A percentile compares a stretch with the other conserved stretches of the same genome.
These are phyloP conservation scores for Huntiella abstrusa DNA, from an alignment of 2,329 filamentous ascomycete genomes.

Conservation along the genomic window DNA sequence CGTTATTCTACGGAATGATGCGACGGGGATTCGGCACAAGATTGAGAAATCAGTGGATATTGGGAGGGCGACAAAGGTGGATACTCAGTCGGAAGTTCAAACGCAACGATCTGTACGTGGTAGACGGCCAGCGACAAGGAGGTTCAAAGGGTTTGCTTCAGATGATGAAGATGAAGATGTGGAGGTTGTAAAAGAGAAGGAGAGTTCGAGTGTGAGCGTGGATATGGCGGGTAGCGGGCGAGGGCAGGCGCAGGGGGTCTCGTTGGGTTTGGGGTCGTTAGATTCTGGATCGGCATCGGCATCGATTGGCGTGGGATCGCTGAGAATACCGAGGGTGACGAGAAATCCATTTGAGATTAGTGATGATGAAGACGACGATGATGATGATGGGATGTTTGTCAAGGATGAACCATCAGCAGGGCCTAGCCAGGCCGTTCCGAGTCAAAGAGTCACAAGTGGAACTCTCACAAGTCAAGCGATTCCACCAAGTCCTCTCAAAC, in stretches of 20 bases:
- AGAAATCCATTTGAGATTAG: not conserved
- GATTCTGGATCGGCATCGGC: slow-evolving; percentile 6
- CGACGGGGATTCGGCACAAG: too few relatives aligned
- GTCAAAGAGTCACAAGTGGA: slow-evolving; percentile 5
- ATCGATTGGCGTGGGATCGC: slow-evolving; percentile 4
- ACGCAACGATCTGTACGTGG: slow-evolving; percentile 14
- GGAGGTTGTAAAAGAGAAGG: slow-evolving; percentile 9
- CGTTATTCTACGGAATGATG: too few relatives aligned
- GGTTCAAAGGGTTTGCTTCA: slow-evolving; percentile 56
- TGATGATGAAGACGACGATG: slow-evolving; percentile 12
- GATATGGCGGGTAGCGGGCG: not conserved
- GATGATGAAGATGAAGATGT: slow-evolving; percentile 23
- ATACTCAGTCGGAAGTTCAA: not conserved
- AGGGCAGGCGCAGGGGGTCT: not conserved
- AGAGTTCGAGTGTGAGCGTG: not conserved
- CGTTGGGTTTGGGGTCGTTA: not conserved
- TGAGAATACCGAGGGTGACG: not conserved
- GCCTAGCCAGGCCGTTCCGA: slow-evolving; percentile 13
- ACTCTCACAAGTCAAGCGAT: not conserved
- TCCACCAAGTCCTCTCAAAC: slow-evolving; percentile 23
- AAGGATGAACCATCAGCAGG: slow-evolving; percentile 24
- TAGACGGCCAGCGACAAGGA: slow-evolving; percentile 27
- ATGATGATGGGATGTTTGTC: slow-evolving; percentile 35
- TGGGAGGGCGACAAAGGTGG: not conserved
- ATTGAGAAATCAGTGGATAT: not conserved